These are phyloP conservation scores for Amborella trichopoda DNA, from an alignment of 164 flowering plant genomes.

Conservation along the genomic window DNA sequence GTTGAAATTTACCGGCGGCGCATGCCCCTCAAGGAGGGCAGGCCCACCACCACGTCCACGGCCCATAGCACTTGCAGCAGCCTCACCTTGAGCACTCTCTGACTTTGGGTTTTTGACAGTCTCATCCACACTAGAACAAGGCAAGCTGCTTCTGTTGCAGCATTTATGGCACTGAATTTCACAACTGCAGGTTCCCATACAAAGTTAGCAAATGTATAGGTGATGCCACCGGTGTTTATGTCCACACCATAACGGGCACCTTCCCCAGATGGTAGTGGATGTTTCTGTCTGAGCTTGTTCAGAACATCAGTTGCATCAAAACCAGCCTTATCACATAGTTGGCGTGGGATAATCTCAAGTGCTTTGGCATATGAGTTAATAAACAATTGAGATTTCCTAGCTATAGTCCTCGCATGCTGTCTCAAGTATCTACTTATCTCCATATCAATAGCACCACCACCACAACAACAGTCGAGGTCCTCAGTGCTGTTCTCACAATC, in stretches of 20 bases:
- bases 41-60: too few species aligned
- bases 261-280: constrained; percentile 92
- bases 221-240: constrained; percentile 90
- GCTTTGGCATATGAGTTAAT: constrained; percentile 98
- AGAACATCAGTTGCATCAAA: constrained; percentile 99
- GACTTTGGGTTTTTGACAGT: constrained; percentile 97
- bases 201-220: constrained; percentile 88
- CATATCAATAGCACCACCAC: constrained; percentile 99
- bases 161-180: constrained; percentile 97
- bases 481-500: constrained; percentile 96
- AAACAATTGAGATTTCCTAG: constrained; percentile 92
- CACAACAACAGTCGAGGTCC: constrained; percentile 96
- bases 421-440: constrained; percentile 86
- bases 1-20: too few species aligned
- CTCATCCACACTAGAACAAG: constrained; percentile 92
- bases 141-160: constrained; percentile 97
- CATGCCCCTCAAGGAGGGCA: too few species aligned
- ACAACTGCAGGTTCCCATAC: constrained; percentile 99
- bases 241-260: constrained; percentile 94
- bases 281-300: constrained; percentile 94
- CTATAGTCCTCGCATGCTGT: constrained; percentile 88
- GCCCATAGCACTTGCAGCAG: too few species aligned
- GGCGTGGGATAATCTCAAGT: constrained; percentile 96
- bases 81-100: too few species aligned
- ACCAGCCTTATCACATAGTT: constrained; percentile 98